phyloP scores from a whole-genome alignment of 108 stramenopile species.

The Mayamaea pseudoterrestris region DNA sequence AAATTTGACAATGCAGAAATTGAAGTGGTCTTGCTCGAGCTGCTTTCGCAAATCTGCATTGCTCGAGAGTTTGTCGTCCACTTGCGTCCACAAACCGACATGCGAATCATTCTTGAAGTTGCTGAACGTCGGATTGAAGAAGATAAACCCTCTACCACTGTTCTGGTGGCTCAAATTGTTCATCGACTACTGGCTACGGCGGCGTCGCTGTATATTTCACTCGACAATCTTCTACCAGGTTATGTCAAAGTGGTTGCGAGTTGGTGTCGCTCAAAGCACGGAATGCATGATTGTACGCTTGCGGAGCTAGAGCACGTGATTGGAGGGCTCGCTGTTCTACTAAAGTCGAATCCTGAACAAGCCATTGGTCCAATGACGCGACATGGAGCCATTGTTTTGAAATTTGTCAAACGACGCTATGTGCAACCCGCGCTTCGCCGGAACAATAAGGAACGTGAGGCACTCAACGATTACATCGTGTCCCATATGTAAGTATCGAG shows the following conservation, averaged over 20 bases:
- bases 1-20: background rate
- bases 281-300: conserved; percentile 9
- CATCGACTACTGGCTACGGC: conserved; percentile 15
- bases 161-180: conserved; percentile 20
- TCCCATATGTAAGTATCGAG: conserved; percentile 12
- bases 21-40: no score
- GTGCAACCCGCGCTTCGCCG: conserved; percentile 4
- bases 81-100: conserved; percentile 3
- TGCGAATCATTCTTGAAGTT: conserved; percentile 6
- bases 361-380: conserved; percentile 17
- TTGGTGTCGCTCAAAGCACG: conserved; percentile 28
- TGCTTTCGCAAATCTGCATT: no score
- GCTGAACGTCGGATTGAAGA: background rate
- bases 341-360: conserved; percentile 18
- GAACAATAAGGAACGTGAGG: conserved; percentile 2
- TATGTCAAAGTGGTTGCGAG: conserved; percentile 29
- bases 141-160: background rate
- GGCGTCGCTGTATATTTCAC: conserved; percentile 27
- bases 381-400: conserved; percentile 21
- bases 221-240: conserved; percentile 37
- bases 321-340: conserved; percentile 14
- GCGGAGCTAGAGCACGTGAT: conserved; percentile 10
- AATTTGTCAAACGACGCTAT: conserved; percentile 34
- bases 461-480: conserved; percentile 7
- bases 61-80: no score